phyloP scores from a whole-genome alignment of 768 basidiomycete species.

The Glaciozyma martinii region DNA sequence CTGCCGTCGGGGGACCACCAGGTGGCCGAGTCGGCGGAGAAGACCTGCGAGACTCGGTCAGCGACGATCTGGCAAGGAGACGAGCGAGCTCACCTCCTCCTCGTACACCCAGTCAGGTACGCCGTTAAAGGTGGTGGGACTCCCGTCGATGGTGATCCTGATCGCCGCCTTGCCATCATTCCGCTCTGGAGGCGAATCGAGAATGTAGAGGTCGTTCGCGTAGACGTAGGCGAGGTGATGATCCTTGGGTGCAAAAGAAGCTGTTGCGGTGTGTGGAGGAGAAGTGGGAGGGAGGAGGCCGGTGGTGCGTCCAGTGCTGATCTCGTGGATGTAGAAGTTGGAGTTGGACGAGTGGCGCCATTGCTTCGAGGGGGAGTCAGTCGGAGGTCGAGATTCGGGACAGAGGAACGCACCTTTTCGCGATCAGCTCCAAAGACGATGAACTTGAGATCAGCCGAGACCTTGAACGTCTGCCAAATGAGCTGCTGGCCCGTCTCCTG shows the following conservation, averaged over 20 bases:
- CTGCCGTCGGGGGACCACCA: slow-evolving; percentile 83
- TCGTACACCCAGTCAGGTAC: slow-evolving; percentile 98
- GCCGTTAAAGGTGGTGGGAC: slow-evolving; percentile 78
- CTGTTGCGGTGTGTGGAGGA: slow-evolving; percentile 57
- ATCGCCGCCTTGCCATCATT: slow-evolving; percentile 40
- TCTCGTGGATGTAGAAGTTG: slow-evolving; percentile 85
- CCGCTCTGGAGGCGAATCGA: slow-evolving; percentile 20
- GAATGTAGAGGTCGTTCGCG: slow-evolving; percentile 78
- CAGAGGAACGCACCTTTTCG: slow-evolving; percentile 49
- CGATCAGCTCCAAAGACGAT: slow-evolving; percentile 69
- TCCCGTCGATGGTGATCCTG: slow-evolving; percentile 71
- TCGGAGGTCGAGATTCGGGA: not conserved
- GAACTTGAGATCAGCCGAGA: slow-evolving; percentile 86
- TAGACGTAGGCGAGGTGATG: slow-evolving; percentile 78
- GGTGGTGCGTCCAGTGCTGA: slow-evolving; percentile 58
- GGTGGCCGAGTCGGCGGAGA: slow-evolving; percentile 59
- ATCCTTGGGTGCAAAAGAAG: slow-evolving; percentile 74
- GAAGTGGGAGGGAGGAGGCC: slow-evolving; percentile 51
- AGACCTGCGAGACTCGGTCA: slow-evolving; percentile 33
- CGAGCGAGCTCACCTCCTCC: slow-evolving; percentile 55
- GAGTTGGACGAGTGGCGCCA: slow-evolving; percentile 87
- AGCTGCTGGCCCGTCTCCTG: slow-evolving; percentile 24
- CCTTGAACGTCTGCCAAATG: slow-evolving; percentile 40
- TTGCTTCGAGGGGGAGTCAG: slow-evolving; percentile 49
- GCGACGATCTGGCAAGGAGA: not conserved